Conservation (phyloP, 495 filamentous ascomycete species). For the Aspergillus campestris region DNA sequence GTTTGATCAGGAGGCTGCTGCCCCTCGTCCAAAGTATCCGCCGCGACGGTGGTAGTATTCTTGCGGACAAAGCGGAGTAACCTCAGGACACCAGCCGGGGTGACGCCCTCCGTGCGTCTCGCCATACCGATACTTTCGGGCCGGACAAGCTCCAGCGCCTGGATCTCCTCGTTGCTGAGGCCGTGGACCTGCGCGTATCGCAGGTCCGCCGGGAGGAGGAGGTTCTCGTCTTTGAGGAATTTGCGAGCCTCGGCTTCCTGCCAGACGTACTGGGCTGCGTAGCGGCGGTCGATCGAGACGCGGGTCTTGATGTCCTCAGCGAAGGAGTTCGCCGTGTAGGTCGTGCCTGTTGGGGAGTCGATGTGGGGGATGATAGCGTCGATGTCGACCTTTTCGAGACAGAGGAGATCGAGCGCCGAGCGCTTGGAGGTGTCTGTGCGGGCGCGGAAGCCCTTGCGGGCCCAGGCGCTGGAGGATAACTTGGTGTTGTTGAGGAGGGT, state of each 20-base stretch:
- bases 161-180: constrained; percentile 68
- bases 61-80: constrained; percentile 37
- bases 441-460: constrained; percentile 56
- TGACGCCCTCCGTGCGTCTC: constrained; percentile 73
- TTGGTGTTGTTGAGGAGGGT: constrained; percentile 45
- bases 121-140: constrained; percentile 88
- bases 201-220: constrained; percentile 65
- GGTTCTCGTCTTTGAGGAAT: constrained; percentile 67
- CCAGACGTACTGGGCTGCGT: constrained; percentile 72
- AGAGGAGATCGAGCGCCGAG: constrained; percentile 68
- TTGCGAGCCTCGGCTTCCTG: constrained; percentile 56
- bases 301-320: constrained; percentile 50
- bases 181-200: constrained; percentile 67
- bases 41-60: background rate
- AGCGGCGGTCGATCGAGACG: constrained; percentile 70
- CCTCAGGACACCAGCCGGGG: constrained; percentile 39
- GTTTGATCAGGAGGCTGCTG: constrained; percentile 11
- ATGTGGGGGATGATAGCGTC: constrained; percentile 44
- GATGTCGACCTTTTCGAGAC: constrained; percentile 48
- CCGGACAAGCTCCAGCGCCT: constrained; percentile 54
- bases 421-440: constrained; percentile 51
- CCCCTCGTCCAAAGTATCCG: constrained; percentile 2
- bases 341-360: constrained; percentile 28
- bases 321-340: constrained; percentile 41
- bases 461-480: constrained; percentile 55